Evolutionary conservation across 2,329 filamentous ascomycete genomes (phyloP).

Genomic region (Didymella keratinophila): DNA sequence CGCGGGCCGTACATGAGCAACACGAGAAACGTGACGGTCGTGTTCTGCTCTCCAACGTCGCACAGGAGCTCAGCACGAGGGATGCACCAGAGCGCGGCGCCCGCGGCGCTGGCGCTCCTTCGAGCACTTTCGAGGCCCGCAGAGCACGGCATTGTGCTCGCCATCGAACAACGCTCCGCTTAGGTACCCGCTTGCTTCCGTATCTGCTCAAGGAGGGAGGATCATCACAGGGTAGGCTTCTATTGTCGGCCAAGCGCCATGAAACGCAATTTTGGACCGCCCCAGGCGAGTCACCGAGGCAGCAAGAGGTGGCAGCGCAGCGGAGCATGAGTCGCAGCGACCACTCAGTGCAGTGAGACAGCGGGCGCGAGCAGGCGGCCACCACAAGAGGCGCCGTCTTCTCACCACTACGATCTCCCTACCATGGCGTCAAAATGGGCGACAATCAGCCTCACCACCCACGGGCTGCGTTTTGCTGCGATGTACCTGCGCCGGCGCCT

Average conservation of each 20-base stretch:
- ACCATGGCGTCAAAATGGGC: constrained; percentile 16
- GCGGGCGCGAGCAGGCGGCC: background rate
- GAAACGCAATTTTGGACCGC: constrained; percentile 43
- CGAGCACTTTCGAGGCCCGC: constrained; percentile 1
- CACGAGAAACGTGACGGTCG: constrained; percentile 12
- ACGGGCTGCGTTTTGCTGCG: constrained; percentile 67
- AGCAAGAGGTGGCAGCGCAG: constrained; percentile 19
- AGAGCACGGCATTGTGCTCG: constrained; percentile 23
- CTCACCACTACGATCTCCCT: constrained; percentile 4
- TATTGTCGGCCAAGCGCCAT: constrained; percentile 44
- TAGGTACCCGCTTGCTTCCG: constrained; percentile 40
- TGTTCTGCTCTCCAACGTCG: constrained; percentile 8
- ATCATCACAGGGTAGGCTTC: constrained; percentile 42
- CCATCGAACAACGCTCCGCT: constrained; percentile 23
- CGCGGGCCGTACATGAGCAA: constrained; percentile 9
- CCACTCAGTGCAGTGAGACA: constrained; percentile 3
- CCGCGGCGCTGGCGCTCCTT: constrained; percentile 18
- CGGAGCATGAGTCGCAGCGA: constrained; percentile 6
- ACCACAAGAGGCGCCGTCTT: constrained; percentile 3
- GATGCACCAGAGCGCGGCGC: constrained; percentile 9
- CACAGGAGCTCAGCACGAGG: constrained; percentile 8
- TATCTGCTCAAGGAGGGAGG: constrained; percentile 40
- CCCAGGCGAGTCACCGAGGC: constrained; percentile 23
- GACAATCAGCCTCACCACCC: constrained; percentile 26
- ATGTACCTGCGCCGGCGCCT: constrained; percentile 30